phyloP scores from a whole-genome alignment of 495 filamentous ascomycete genomes.

The Pyrenopolyporus hunteri region DNA sequence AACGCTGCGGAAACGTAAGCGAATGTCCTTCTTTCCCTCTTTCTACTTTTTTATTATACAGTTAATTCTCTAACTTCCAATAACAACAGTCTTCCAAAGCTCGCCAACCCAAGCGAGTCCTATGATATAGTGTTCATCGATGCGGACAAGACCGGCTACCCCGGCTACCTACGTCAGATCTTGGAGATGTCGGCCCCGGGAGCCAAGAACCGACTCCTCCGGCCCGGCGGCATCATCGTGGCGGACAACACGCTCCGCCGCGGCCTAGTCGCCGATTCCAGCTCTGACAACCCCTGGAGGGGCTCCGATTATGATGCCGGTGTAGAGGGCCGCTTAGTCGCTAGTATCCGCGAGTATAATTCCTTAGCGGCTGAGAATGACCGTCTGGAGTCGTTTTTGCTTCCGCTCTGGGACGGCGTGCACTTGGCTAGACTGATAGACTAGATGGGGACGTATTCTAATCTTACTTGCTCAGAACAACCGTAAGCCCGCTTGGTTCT shows the following conservation, averaged over 20 bases:
- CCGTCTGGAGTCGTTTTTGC: constrained; percentile 43
- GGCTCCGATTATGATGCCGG: constrained; percentile 4
- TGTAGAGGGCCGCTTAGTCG: neutral
- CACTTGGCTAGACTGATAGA: constrained; percentile 41
- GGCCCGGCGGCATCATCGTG: constrained; percentile 43
- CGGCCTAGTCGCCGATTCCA: constrained; percentile 43
- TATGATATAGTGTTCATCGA: constrained; percentile 52
- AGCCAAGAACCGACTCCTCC: constrained; percentile 39
- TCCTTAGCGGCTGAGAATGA: constrained; percentile 22
- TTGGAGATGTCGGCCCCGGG: constrained; percentile 38
- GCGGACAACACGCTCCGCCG: constrained; percentile 48
- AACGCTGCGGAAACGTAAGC: constrained; percentile 46
- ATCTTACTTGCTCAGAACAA: neutral
- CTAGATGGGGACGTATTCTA: constrained; percentile 13
- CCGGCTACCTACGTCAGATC: constrained; percentile 40
- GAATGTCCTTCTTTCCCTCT: neutral
- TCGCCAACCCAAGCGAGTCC: constrained; percentile 39
- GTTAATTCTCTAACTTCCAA: neutral
- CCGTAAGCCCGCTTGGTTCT: neutral
- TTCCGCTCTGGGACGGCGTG: constrained; percentile 47
- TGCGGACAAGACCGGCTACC: constrained; percentile 48
- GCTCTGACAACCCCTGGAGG: constrained; percentile 39
- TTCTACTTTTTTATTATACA: neutral
- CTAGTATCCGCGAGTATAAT: constrained; percentile 42
- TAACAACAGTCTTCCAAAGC: constrained; percentile 31